These are phyloP conservation scores for Westerdykella sp. DNA, from an alignment of 2,329 filamentous ascomycete genomes.

Conservation along the genomic window DNA sequence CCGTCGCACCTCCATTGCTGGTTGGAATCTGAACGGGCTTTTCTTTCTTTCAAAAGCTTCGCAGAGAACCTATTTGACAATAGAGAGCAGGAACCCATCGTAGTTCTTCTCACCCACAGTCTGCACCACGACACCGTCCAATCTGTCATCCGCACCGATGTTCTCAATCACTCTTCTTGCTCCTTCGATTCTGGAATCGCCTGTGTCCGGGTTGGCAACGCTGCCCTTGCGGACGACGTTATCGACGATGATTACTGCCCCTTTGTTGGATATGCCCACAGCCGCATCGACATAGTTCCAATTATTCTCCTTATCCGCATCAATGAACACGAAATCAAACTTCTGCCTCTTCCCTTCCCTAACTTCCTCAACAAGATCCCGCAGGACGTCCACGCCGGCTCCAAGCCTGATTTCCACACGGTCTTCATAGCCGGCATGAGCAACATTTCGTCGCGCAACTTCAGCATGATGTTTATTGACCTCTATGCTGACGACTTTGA, in stretches of 20 bases:
- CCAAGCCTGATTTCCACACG: constrained; percentile 44
- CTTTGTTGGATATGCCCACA: constrained; percentile 37
- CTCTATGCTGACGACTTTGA: constrained; percentile 48
- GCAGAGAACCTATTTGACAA: constrained; percentile 24
- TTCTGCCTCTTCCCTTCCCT: constrained; percentile 32
- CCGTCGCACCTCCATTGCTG: too few relatives aligned
- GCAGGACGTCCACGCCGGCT: constrained; percentile 40
- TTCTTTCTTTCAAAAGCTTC: too few relatives aligned
- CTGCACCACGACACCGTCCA: constrained; percentile 42
- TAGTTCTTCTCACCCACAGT: constrained; percentile 45
- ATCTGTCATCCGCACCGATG: constrained; percentile 38
- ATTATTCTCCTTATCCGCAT: constrained; percentile 48
- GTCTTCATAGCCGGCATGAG: constrained; percentile 36
- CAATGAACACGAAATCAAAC: constrained; percentile 50
- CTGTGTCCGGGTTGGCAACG: constrained; percentile 27
- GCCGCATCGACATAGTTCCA: constrained; percentile 46
- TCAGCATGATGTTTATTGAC: constrained; percentile 42
- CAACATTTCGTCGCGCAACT: constrained; percentile 44
- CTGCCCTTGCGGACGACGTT: constrained; percentile 44
- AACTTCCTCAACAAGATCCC: constrained; percentile 39
- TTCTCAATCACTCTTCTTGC: constrained; percentile 39
- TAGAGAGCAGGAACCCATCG: constrained; percentile 42
- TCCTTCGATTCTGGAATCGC: constrained; percentile 24
- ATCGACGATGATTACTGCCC: constrained; percentile 45
- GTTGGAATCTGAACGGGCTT: too few relatives aligned